Evolutionary conservation across 2,329 filamentous ascomycete species (phyloP).

Genomic region (Pseudogymnoascus sp.): DNA sequence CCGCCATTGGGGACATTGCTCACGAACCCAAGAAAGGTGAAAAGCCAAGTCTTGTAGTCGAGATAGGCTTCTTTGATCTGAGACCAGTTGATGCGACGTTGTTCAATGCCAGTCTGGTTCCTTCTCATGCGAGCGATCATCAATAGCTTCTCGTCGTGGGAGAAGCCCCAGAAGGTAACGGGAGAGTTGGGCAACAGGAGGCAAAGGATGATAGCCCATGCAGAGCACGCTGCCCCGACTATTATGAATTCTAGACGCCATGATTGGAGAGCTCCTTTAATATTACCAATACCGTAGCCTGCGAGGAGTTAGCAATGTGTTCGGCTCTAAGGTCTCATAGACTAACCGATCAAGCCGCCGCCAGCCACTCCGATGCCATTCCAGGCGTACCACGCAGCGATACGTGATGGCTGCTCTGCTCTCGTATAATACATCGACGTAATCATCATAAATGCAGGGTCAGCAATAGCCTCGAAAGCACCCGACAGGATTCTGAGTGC

Average conservation of each 20-base stretch:
- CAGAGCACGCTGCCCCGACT: constrained; percentile 18
- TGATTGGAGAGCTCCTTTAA: constrained; percentile 12
- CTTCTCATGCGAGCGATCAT: constrained; percentile 43
- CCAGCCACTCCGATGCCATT: constrained; percentile 16
- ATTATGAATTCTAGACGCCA: constrained; percentile 16
- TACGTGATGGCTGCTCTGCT: constrained; percentile 26
- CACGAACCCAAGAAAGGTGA: constrained; percentile 17
- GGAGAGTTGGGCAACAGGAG: constrained; percentile 41
- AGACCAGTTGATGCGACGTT: constrained; percentile 38
- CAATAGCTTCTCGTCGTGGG: constrained; percentile 33
- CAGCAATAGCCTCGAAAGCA: constrained; percentile 18
- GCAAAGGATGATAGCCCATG: constrained; percentile 30
- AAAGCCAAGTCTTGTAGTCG: constrained; percentile 30
- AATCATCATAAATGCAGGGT: constrained; percentile 26
- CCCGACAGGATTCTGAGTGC: constrained; percentile 21
- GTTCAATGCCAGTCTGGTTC: constrained; percentile 47
- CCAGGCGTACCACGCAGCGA: constrained; percentile 17
- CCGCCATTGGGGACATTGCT: constrained; percentile 47
- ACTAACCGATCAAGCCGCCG: constrained; percentile 2
- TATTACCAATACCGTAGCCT: constrained; percentile 22
- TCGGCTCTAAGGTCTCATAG: constrained; percentile 9
- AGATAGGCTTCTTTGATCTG: constrained; percentile 41
- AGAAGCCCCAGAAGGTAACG: constrained; percentile 34
- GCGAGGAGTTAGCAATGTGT: constrained; percentile 18
- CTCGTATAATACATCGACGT: constrained; percentile 28